Percentiles rank a stretch among this genome's conserved stretches.
phyloP scores from a whole-genome alignment of 768 basidiomycete genomes.

The Galerina marginata region DNA sequence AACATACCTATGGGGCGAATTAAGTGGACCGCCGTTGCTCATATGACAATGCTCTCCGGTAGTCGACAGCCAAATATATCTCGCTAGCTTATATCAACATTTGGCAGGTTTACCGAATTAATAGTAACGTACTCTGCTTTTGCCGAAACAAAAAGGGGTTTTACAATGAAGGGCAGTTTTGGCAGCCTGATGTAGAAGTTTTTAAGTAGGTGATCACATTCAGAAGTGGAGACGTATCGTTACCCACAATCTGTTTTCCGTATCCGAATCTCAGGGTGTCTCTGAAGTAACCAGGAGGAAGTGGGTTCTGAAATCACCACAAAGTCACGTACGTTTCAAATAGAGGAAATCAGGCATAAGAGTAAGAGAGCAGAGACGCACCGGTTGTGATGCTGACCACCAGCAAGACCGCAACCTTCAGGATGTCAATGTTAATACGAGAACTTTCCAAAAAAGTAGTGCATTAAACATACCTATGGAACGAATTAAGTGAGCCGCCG shows the following conservation, averaged over 20 bases:
- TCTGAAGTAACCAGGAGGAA: conserved; percentile 99
- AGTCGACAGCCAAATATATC: too few relatives aligned
- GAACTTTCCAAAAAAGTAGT: too few relatives aligned
- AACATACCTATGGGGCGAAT: too few relatives aligned
- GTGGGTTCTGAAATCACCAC: conserved; percentile 68
- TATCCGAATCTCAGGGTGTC: conserved; percentile 86
- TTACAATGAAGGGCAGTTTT: conserved; percentile 94
- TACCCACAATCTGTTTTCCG: conserved; percentile 88
- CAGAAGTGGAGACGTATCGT: not conserved
- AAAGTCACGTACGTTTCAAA: conserved; percentile 3
- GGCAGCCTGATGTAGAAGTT: conserved; percentile 64
- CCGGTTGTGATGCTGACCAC: conserved; percentile 99
- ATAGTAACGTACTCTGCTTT: conserved; percentile 70
- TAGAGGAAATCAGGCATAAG: not conserved
- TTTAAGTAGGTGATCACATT: not conserved
- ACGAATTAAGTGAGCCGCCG: too few relatives aligned
- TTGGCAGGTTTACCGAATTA: not conserved
- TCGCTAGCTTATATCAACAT: conserved; percentile 13
- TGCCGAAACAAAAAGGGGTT: conserved; percentile 93
- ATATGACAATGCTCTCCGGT: too few relatives aligned
- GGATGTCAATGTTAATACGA: too few relatives aligned
- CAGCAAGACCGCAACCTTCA: conserved; percentile 99
- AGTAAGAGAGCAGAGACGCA: conserved; percentile 44
- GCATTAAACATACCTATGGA: too few relatives aligned
- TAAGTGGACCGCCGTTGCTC: too few relatives aligned